Percentiles rank a stretch among this genome's conserved stretches.
phyloP scores from a whole-genome alignment of 1,284 basidiomycete genomes.

The Trametes versicolor region DNA sequence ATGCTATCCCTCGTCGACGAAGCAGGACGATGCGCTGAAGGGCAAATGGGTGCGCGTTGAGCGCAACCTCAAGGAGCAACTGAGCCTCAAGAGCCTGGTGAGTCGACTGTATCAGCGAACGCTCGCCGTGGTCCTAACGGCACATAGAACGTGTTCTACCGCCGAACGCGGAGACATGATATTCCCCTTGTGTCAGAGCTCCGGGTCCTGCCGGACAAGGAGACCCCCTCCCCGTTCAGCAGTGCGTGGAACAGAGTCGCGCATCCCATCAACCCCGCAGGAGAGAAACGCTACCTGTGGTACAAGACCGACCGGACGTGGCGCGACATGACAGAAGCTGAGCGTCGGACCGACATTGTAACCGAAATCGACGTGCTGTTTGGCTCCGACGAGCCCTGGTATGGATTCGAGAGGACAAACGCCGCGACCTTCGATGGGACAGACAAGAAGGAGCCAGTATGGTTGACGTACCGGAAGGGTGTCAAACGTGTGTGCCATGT shows the following conservation, averaged over 20 bases:
- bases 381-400: slow-evolving; percentile 84
- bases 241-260: slow-evolving; percentile 68
- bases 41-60: slow-evolving; percentile 91
- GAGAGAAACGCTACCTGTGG: slow-evolving; percentile 68
- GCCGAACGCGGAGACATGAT: slow-evolving; percentile 83
- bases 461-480: slow-evolving; percentile 69
- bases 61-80: slow-evolving; percentile 77
- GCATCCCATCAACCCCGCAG: slow-evolving; percentile 37
- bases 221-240: slow-evolving; percentile 55
- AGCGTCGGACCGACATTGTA: slow-evolving; percentile 68
- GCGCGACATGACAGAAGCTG: slow-evolving; percentile 63
- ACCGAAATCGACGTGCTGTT: slow-evolving; percentile 91
- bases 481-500: slow-evolving; percentile 63
- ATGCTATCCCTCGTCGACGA: slow-evolving; percentile 76
- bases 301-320: slow-evolving; percentile 75
- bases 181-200: slow-evolving; percentile 75
- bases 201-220: slow-evolving; percentile 59
- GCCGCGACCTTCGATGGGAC: slow-evolving; percentile 55
- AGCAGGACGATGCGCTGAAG: slow-evolving; percentile 78
- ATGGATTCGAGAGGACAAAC: slow-evolving; percentile 80
- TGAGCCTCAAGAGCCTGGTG: slow-evolving; percentile 40
- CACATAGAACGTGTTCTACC: slow-evolving; percentile 80
- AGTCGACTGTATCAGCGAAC: not conserved
- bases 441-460: slow-evolving; percentile 56
- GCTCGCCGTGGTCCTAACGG: slow-evolving; percentile 12